Percentiles rank a stretch among this genome's conserved stretches.
Conservation (phyloP, 768 basidiomycete species). For the Pilatotrama ljubarskyi region DNA sequence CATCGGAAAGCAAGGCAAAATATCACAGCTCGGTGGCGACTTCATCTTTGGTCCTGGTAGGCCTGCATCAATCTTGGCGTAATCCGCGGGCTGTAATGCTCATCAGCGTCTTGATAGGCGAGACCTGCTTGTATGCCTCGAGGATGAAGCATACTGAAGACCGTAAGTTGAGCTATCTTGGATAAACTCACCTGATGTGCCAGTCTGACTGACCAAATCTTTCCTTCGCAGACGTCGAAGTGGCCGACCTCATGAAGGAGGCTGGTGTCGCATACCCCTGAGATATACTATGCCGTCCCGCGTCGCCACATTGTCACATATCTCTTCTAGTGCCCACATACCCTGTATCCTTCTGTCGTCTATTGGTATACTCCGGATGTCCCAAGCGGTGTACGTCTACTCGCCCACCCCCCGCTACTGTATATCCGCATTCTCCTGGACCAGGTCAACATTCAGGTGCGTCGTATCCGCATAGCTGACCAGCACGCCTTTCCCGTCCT, state of each 20-base stretch:
- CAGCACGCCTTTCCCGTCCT: constrained; percentile 41
- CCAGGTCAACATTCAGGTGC: constrained; percentile 47
- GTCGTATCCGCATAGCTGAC: constrained; percentile 54
- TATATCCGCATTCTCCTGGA: constrained; percentile 55
- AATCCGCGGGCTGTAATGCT: not conserved
- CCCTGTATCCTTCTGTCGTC: not conserved
- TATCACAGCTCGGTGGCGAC: constrained; percentile 64
- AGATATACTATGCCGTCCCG: not conserved
- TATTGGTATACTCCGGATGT: not conserved
- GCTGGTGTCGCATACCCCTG: constrained; percentile 40
- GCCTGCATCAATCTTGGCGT: constrained; percentile 6
- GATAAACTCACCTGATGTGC: not conserved
- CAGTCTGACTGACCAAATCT: not conserved
- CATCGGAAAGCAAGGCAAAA: constrained; percentile 62
- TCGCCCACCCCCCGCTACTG: constrained; percentile 10
- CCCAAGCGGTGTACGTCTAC: not conserved
- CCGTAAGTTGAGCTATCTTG: constrained; percentile 31
- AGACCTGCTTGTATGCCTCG: constrained; percentile 49
- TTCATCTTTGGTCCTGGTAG: constrained; percentile 61
- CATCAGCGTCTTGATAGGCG: constrained; percentile 32
- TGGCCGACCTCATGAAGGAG: constrained; percentile 47
- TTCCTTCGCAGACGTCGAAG: constrained; percentile 54
- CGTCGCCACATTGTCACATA: not conserved
- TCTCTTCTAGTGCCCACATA: not conserved
- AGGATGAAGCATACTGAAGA: constrained; percentile 66